These are phyloP conservation scores for Phytophthora cryptogea DNA, from an alignment of 352 stramenopile species.

Conservation along the genomic window DNA sequence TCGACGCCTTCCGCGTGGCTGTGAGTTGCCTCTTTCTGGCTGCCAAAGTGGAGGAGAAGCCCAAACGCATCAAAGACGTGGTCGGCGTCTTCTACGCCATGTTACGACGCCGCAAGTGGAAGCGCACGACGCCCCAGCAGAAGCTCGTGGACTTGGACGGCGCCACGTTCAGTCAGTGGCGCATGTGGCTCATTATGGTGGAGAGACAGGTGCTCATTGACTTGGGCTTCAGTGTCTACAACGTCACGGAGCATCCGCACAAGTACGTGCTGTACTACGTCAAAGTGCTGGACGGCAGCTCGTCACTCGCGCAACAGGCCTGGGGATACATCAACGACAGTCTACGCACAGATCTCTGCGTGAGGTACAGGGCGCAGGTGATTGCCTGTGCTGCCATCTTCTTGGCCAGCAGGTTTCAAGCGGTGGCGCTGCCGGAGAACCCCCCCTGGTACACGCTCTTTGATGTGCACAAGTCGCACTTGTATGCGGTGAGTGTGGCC, in stretches of 20 bases:
- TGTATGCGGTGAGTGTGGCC: slow-evolving; percentile 53
- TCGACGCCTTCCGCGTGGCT: slow-evolving; percentile 90
- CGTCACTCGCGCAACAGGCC: slow-evolving; percentile 75
- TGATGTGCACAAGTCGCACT: slow-evolving; percentile 55
- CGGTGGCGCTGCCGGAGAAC: slow-evolving; percentile 55
- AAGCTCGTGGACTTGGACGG: slow-evolving; percentile 75
- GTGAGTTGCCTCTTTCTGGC: slow-evolving; percentile 90
- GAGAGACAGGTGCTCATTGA: slow-evolving; percentile 92
- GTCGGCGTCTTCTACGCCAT: slow-evolving; percentile 91
- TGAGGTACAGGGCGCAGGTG: slow-evolving; percentile 77
- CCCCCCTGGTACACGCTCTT: slow-evolving; percentile 75
- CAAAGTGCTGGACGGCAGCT: slow-evolving; percentile 80
- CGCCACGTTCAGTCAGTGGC: slow-evolving; percentile 69
- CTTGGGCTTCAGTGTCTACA: slow-evolving; percentile 93
- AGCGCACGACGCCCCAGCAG: slow-evolving; percentile 44
- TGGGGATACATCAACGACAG: slow-evolving; percentile 94
- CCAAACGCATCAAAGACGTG: slow-evolving; percentile 80
- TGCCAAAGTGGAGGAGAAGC: slow-evolving; percentile 90
- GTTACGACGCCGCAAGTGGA: slow-evolving; percentile 70
- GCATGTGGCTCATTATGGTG: slow-evolving; percentile 86
- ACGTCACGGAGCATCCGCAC: slow-evolving; percentile 92
- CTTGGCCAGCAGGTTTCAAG: slow-evolving; percentile 70
- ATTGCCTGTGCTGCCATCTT: slow-evolving; percentile 93
- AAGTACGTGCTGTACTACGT: slow-evolving; percentile 95
- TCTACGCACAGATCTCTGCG: slow-evolving; percentile 82